phyloP scores from a whole-genome alignment of 345 rosid species.

The Hirschfeldia incana region DNA sequence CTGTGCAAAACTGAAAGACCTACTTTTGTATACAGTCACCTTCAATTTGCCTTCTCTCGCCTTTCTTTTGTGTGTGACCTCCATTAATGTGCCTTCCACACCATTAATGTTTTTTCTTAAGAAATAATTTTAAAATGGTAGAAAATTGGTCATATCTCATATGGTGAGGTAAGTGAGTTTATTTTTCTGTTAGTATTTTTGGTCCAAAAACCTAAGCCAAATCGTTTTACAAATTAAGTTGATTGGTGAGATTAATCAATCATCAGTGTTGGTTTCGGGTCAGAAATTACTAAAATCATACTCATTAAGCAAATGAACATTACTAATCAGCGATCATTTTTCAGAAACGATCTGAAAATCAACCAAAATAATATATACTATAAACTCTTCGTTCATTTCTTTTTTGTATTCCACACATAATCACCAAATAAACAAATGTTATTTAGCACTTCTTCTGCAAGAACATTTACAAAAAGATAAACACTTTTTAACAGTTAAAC shows the following conservation, averaged over 20 bases:
- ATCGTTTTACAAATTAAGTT: neutral
- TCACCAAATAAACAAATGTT: neutral
- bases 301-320: neutral
- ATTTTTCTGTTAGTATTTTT: neutral
- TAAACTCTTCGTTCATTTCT: neutral
- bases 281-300: neutral
- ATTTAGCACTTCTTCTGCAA: neutral
- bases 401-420: neutral
- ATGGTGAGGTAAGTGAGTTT: neutral
- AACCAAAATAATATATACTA: neutral
- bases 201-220: neutral
- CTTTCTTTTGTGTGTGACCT: slow-evolving; percentile 39
- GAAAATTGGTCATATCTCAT: neutral
- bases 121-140: neutral
- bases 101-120: slow-evolving; percentile 10
- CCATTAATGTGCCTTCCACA: slow-evolving; percentile 25
- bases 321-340: neutral
- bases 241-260: neutral
- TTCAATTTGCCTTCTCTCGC: slow-evolving; percentile 23
- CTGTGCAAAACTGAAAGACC: slow-evolving; percentile 28
- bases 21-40: slow-evolving; percentile 35
- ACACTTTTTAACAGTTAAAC: neutral
- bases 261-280: neutral
- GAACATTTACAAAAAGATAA: neutral
- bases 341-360: neutral